Percentiles rank a stretch among this genome's conserved stretches.
Evolutionary conservation across 495 filamentous ascomycete genomes (phyloP).

Genomic region (Penicillium taxi): DNA sequence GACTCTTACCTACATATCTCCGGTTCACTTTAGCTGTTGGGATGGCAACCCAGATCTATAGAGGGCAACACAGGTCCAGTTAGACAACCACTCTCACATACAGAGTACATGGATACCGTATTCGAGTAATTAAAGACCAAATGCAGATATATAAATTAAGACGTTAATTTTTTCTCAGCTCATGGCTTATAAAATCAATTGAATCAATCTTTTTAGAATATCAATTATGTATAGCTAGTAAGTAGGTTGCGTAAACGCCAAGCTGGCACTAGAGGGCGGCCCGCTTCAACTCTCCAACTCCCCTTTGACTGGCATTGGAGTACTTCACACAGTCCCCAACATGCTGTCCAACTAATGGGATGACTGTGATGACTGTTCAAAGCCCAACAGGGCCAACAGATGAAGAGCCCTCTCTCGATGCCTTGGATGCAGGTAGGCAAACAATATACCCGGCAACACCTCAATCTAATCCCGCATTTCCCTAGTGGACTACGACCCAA

Average conservation of each 20-base stretch:
- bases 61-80: too few species aligned
- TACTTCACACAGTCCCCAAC: constrained; percentile 19
- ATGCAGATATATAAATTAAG: not conserved
- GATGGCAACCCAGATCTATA: too few species aligned
- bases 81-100: too few species aligned
- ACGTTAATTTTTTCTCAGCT: not conserved
- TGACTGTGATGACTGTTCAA: constrained; percentile 30
- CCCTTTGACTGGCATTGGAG: constrained; percentile 10
- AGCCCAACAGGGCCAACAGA: constrained; percentile 34
- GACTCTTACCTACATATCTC: too few species aligned
- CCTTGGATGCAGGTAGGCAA: constrained; percentile 37
- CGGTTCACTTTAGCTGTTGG: too few species aligned
- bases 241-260: constrained; percentile 23
- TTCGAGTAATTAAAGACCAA: too few species aligned
- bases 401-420: constrained; percentile 33
- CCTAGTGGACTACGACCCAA: constrained; percentile 85
- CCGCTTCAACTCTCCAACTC: constrained; percentile 7
- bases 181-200: too few species aligned
- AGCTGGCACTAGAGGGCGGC: constrained; percentile 19
- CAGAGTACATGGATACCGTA: too few species aligned
- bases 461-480: constrained; percentile 2
- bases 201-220: too few species aligned
- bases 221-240: too few species aligned
- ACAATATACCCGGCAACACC: not conserved
- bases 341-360: constrained; percentile 33